Base-by-base conservation (phyloP, 2,329 filamentous ascomycete species). In the Microascus cirrosus region DNA sequence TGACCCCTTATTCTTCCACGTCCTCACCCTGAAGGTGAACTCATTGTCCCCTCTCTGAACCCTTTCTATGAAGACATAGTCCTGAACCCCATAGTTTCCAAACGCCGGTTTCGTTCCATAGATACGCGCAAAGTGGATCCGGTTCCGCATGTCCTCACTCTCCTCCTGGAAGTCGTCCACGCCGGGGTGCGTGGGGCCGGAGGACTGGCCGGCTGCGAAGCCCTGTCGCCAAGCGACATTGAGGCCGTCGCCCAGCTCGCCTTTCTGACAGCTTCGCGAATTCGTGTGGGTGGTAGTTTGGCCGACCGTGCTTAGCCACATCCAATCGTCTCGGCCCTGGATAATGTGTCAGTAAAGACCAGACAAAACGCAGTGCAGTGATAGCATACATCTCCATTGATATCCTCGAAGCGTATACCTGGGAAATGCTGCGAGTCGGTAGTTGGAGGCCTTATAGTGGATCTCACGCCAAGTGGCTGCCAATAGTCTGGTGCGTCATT, bases 391-490 rank as follows among this genome's bases (percentile, higher is more conserved):
- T 60, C 57, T 24, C 61, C 61, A 52, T 60, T 60, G 50, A 62
- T 56, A 42, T 68, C 65, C 11, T 63, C 62, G 55, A 65, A 64
- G 7, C 60, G 61, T 6, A 32, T 32, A 4, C 28, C 28, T 4
- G 28, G 4, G 28, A 32, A 32, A 4, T 4, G 28, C 28, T 61
- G 60, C 53, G 62, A 63, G 6, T 42, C 53, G 18, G n/a, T 2
- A 11, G 3, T 8, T 2, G n/a, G n/a, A 12, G 45, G 7, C 32
- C 60, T 58, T 2, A 51, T 56, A 11, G 53, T 56, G 35, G 65
- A 65, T 2, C 60, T 53, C 20, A 59, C 18, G 2, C 60, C 68
- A 36, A 72, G 60, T 1, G 60, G 54, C 60, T 72, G 67, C 69
- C 70, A 72, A 60, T 67, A 68, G 1, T 58, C 58, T 0, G 68